Percentiles rank a stretch among this genome's conserved stretches.
phyloP scores from a whole-genome alignment of 495 filamentous ascomycete species.

The Podospora tetraspora region DNA sequence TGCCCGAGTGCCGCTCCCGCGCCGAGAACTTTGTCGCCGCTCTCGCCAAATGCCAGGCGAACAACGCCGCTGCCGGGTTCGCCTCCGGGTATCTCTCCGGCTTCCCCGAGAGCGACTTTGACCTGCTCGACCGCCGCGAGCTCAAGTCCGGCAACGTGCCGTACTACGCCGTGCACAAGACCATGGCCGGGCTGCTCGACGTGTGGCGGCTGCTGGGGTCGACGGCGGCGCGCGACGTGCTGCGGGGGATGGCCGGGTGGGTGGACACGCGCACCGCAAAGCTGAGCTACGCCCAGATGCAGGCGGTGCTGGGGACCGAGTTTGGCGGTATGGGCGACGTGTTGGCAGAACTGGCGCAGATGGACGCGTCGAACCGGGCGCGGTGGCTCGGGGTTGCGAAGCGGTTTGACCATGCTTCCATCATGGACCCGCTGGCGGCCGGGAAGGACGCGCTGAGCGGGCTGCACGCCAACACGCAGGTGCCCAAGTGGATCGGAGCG shows the following conservation, averaged over 20 bases:
- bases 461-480: constrained; percentile 37
- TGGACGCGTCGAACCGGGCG: constrained; percentile 28
- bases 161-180: constrained; percentile 24
- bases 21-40: constrained; percentile 33
- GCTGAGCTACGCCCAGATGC: constrained; percentile 33
- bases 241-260: constrained; percentile 33
- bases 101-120: constrained; percentile 37
- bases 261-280: constrained; percentile 31
- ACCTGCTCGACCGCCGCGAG: constrained; percentile 20
- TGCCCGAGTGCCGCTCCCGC: constrained; percentile 28
- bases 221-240: constrained; percentile 25
- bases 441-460: constrained; percentile 33
- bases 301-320: constrained; percentile 33
- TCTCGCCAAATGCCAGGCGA: constrained; percentile 35
- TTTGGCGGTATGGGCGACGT: constrained; percentile 40
- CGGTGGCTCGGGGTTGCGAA: constrained; percentile 32
- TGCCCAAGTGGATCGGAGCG: constrained; percentile 39
- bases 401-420: constrained; percentile 35
- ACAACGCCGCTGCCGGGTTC: constrained; percentile 31
- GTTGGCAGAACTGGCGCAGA: constrained; percentile 30
- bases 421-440: constrained; percentile 32
- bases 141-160: constrained; percentile 20
- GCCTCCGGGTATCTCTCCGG: constrained; percentile 30
- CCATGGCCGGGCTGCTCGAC: constrained; percentile 26
- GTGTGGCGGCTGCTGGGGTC: constrained; percentile 33